Conservation (phyloP, 495 filamentous ascomycete species). For the Xylaria grammica region DNA sequence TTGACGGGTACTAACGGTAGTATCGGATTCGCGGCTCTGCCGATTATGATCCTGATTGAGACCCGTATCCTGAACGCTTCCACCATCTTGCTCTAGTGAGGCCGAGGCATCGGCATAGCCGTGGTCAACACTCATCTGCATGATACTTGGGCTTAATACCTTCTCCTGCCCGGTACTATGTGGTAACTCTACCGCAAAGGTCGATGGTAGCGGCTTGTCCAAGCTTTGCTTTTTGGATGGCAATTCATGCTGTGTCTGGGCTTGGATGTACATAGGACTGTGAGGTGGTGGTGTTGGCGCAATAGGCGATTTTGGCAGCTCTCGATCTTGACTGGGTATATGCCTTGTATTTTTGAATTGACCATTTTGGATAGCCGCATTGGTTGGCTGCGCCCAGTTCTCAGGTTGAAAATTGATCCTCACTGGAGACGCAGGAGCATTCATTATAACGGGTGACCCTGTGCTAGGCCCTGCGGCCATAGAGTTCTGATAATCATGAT, state of each 20-base stretch:
- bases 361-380: slow-evolving; percentile 44
- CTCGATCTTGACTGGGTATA: slow-evolving; percentile 33
- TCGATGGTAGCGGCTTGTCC: slow-evolving; percentile 19
- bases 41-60: slow-evolving; percentile 43
- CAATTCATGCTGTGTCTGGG: slow-evolving; percentile 16
- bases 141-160: slow-evolving; percentile 13
- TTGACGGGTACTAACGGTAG: slow-evolving; percentile 52
- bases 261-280: slow-evolving; percentile 26
- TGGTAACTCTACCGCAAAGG: slow-evolving; percentile 31
- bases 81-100: slow-evolving; percentile 36
- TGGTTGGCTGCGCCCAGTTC: slow-evolving; percentile 48
- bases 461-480: slow-evolving; percentile 36
- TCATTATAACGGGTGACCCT: slow-evolving; percentile 43
- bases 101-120: slow-evolving; percentile 25
- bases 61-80: slow-evolving; percentile 39
- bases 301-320: slow-evolving; percentile 41
- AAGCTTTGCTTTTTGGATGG: slow-evolving; percentile 13
- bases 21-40: slow-evolving; percentile 54
- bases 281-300: slow-evolving; percentile 41
- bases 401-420: slow-evolving; percentile 49
- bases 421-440: slow-evolving; percentile 48
- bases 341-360: slow-evolving; percentile 12
- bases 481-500: slow-evolving; percentile 42
- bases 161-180: slow-evolving; percentile 41
- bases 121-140: slow-evolving; percentile 20